Evolutionary conservation across 1,284 basidiomycete species (phyloP).

Genomic region (Trichosporon coremiiforme): DNA sequence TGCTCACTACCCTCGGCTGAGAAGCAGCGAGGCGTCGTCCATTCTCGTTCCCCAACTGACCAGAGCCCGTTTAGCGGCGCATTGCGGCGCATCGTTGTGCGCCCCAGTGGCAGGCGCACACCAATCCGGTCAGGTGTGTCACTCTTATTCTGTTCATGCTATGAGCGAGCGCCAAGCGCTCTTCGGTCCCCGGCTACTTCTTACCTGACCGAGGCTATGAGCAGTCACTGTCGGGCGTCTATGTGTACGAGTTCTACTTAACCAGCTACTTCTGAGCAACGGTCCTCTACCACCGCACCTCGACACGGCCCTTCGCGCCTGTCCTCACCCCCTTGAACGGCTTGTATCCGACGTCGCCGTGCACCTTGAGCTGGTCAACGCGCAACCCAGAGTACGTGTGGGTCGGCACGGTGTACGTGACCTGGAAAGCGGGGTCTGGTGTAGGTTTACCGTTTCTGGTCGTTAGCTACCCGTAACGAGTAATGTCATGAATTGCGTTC

Average conservation of each 20-base stretch:
- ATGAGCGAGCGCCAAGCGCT: not conserved
- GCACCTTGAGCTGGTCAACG: constrained; percentile 81
- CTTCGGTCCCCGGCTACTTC: not conserved
- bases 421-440: constrained; percentile 70
- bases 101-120: not conserved
- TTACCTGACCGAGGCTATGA: not conserved
- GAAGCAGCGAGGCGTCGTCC: not conserved
- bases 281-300: constrained; percentile 49
- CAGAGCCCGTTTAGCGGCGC: not conserved
- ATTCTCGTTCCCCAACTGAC: not conserved
- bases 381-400: constrained; percentile 77
- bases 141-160: constrained; percentile 3
- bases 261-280: not conserved
- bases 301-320: constrained; percentile 47
- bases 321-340: constrained; percentile 67
- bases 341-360: constrained; percentile 60
- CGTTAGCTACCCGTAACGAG: not conserved
- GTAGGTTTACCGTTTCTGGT: constrained; percentile 44
- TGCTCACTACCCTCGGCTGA: not conserved
- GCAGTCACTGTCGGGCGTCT: not conserved
- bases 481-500: not conserved
- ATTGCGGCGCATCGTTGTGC: not conserved
- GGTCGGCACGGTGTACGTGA: constrained; percentile 71
- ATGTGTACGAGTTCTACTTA: not conserved
- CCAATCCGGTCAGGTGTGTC: not conserved